Evolutionary conservation across 192 early-diverging fungal genomes (phyloP), one percentile per base, ranked within the genome.

Genomic region (Umbelopsis sp.): DNA sequence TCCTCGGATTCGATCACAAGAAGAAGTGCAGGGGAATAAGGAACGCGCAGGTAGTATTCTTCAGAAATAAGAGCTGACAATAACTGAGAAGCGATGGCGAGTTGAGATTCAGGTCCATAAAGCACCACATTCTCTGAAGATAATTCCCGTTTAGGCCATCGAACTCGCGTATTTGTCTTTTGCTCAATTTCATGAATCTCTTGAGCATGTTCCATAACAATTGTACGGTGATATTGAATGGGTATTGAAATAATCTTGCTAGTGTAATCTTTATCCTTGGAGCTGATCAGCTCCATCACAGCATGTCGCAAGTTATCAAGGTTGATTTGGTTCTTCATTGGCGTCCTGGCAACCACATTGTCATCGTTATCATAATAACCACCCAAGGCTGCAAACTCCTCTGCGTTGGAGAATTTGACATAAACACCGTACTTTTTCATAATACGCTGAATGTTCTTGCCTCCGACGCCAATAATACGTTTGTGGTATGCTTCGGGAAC

Each of bases 371-470:
- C 90, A 65, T 87, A 92, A 67, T 93, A 95, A 0, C 93, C 93
- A 18, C 93, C 93, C 3, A 93, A 72, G 4, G 80, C 80, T 10
- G 88, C 88, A 78, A 85, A 93, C 73, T 95, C 93, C 68, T 92
- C 92, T 0, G 89, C 82, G 65, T 93, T 93, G 22, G 90, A 90
- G 70, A 95, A 95, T 70, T 95, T 95, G 64, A 95, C 92, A 70
- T 93, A 95, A 0, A 95, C 93, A 20, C 92, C 93, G 68, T 84
- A 91, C 67, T 92, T 91, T 49, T 95, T 95, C 93, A 95, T 95
- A 71, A 95, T 95, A 41, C 91, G 83, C 66, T 95, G 93, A 49
- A 95, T 93, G 75, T 95, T 95, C 53, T 92, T 93, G 67, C 93
- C 93, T 8, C 91, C 91, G 16, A 93, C 92, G 6, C 93, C 93